Base-by-base conservation (phyloP, 164 flowering plant genomes). In the Brasenia schreberi region DNA sequence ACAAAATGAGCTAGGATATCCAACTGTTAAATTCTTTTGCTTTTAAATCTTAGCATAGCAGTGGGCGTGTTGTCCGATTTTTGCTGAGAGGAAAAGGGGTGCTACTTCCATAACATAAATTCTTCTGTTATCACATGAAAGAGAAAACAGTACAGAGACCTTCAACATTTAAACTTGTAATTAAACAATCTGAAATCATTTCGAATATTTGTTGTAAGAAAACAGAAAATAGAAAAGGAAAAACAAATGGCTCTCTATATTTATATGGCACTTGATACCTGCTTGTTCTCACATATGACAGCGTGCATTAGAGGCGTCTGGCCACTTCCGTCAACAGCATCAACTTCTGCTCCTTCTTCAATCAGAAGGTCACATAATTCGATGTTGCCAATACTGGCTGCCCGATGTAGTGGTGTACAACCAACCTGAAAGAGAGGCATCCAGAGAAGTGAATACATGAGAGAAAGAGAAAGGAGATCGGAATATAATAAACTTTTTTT, bases 311-410 rank as follows among this genome's bases (percentile, higher is more conserved):
- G 88, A 72, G 96, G 89, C 45, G 97, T 88, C 77, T 92, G 89
- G 42, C 92, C 97, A 5, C 84, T 81, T 79, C 64, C 87, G 77
- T 95, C 97, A 62, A 73, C 74, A 62, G 86, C 87, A 80, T 95
- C 99, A 74, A 95, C 74, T 42, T 89, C 96, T 53, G 96, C 96
- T 67, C 97, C 97, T 81, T 95, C 99, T 80, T 91, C 97, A 39
- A 95, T 87, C 67, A 95, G 68, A 56, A 87, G 73, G 71, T 91
- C 99, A 81, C 92, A 95, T 69, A 89, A 43, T 56, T 83, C 80
- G 43, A 85, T 74, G 42, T 89, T 85, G 62, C 94, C 96, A 0
- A 84, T 80, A 76, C 97, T 89, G 18, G 96, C 96, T 73, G 97
- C 99, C 64, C 97, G 83, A 79, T 95, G 97, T 84, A 95, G 78